Percentiles rank a stretch among this genome's conserved stretches.
Evolutionary conservation across 192 early-diverging fungal genomes (phyloP).

Genomic region (Chytriomyces sp.): DNA sequence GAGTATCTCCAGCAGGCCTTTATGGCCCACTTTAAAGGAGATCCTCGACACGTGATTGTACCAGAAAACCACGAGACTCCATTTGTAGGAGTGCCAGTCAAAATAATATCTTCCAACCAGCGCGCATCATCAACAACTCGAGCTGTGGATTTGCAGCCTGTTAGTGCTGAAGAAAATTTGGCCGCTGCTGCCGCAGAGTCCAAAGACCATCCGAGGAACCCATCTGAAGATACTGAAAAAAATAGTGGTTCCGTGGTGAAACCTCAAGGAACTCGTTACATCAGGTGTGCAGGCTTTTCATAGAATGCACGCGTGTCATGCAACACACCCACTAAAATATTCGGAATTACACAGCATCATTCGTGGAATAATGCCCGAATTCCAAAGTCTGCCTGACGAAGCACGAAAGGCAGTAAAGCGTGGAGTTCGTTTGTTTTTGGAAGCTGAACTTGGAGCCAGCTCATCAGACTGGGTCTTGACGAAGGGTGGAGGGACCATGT

Average conservation of each 20-base stretch:
- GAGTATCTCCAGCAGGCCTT: not conserved
- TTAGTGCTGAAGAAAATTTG: not conserved
- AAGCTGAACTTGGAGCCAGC: conserved; percentile 5
- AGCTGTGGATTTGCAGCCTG: no score
- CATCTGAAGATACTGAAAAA: no score
- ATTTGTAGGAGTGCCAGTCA: no score
- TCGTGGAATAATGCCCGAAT: conserved; percentile 26
- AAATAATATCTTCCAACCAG: no score
- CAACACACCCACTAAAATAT: no score
- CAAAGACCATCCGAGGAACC: not conserved
- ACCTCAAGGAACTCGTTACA: not conserved
- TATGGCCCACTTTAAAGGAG: not conserved
- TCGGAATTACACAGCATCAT: conserved; percentile 2
- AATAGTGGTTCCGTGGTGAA: no score
- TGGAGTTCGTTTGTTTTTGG: conserved; percentile 27
- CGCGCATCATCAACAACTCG: no score
- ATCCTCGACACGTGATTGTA: not conserved
- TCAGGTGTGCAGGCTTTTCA: not conserved
- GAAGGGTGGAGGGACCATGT: conserved; percentile 13
- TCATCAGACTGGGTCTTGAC: conserved; percentile 3
- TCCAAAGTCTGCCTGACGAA: conserved; percentile 15
- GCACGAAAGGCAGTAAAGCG: conserved; percentile 33
- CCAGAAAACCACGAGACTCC: no score
- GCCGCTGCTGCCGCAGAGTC: not conserved
- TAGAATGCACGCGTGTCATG: no score